Evolutionary conservation across 257 asterid genomes (phyloP), one percentile per base, ranked within the genome.

Genomic region (Verbena officinalis): DNA sequence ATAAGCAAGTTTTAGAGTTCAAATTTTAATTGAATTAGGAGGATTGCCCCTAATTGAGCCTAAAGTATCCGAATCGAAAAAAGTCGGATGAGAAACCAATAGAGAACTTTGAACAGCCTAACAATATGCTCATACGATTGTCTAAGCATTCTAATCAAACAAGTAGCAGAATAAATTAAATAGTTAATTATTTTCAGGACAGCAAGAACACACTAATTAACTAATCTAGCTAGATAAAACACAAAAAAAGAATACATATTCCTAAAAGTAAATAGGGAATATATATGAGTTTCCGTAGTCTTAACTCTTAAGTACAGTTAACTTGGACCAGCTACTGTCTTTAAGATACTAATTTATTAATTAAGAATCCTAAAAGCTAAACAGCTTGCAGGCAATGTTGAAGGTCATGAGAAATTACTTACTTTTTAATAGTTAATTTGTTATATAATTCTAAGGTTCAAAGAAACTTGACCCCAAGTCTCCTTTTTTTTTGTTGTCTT

Each of bases 311-410:
- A 69, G 70, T 75, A 75, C 76, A 65, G 52, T 66, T 59, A 73
- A 70, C 38, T 65, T 75, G 62, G 73, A 64, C 72, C 43, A 16
- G 54, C 13, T 59, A 36, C 22, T 53, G 17, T 36, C 15, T 70
- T 24, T 36, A 24, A 60, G 31, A 2, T 2, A 36, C 10, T 36
- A 36, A 36, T 48, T 51, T 59, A 56, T 45, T 17, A 7, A 23
- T 27, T 36, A 73, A 63, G 79, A 78, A 78, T 73, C 77, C 77
- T 58, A 49, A 73, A 78, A 70, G 77, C 42, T 62, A 70, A 75
- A 73, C 83, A 78, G 79, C 83, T 78, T 73, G 83, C 77, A 74
- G 34, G 76, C 78, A 77, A 40, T 64, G 72, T 57, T 34, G 40
- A 69, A 59, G 65, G 75, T 69, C 65, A 50, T 43, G n/a, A 59